Evolutionary conservation across 805 yeast genomes (phyloP), one percentile per base, ranked within the genome.

Genomic region (Nakazawaea siamensis): DNA sequence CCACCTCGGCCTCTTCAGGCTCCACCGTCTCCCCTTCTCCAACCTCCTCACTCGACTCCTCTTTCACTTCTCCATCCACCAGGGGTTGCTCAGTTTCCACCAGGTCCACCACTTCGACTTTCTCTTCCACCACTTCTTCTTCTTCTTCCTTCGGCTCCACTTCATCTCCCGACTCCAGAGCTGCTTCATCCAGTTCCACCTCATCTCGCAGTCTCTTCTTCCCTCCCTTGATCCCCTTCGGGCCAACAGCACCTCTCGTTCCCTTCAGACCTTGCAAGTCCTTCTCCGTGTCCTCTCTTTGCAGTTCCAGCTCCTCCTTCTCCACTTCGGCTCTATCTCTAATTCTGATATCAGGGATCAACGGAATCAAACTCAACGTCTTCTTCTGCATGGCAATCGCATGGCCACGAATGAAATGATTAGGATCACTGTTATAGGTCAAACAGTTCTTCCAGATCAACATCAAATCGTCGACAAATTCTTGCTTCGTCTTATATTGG

Each of bases 371-470:
- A 31, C 76, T 68, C 34, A 75, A 53, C 0, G 97, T 77, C 51
- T 83, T 85, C 57, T 86, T 86, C 47, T 87, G 94, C 98, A 92
- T 94, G 2, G 97, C 96, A 31, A 83, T 58, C 0, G 98, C 98
- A 59, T 92, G 97, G 0, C 76, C 83, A 32, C 99, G 66, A 29
- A 92, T 55, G 45, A 83, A 90, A 55, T 92, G 97, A 40, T 78
- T 80, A 2, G 98, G 97, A 49, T 92, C 97, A 0, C 96, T 80
- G 55, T 92, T 92, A 55, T 86, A 92, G 1, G 88, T 75, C 39
- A 94, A 60, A 54, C 99, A 92, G 55, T 92, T 92, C 42, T 77
- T 76, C 98, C 98, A 92, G 20, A 92, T 92, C 34, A 94, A 67
- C 87, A 84, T 83, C 41, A 92, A 62, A 54, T 92, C 98, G 51